phyloP scores from a whole-genome alignment of 169 alveolate genomes.

The Toxoplasma gondii region DNA sequence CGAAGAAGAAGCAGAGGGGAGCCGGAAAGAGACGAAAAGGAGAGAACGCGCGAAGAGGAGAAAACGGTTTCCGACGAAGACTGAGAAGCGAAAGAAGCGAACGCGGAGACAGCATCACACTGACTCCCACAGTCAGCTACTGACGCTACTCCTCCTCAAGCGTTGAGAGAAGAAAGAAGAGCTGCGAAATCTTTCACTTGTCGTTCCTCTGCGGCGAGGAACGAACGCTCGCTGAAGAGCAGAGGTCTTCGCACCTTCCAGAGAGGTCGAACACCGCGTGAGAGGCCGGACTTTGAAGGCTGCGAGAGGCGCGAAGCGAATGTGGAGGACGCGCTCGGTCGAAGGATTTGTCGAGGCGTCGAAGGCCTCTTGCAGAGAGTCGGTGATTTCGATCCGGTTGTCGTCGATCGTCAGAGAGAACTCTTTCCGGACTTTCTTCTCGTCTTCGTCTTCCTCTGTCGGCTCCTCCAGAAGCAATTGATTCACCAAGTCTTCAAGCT shows the following conservation, averaged over 20 bases:
- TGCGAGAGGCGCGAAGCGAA: conserved; percentile 73
- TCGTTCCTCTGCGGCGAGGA: no score
- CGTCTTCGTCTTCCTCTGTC: conserved; percentile 36
- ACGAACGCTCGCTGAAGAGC: no score
- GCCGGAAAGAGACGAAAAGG: no score
- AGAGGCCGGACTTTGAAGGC: conserved; percentile 88
- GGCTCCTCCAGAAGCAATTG: conserved; percentile 23
- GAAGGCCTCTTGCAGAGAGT: conserved; percentile 9
- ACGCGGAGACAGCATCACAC: no score
- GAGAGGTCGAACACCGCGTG: conserved; percentile 90
- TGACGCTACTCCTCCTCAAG: no score
- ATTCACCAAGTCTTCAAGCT: conserved; percentile 32
- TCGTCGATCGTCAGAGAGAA: conserved; percentile 21
- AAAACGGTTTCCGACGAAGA: neutral
- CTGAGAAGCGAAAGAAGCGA: no score
- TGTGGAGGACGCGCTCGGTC: conserved; percentile 55
- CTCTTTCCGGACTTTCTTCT: neutral
- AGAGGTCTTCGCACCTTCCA: conserved; percentile 77
- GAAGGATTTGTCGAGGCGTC: neutral
- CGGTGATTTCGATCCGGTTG: conserved; percentile 15
- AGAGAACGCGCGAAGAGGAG: no score
- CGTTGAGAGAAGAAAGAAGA: no score
- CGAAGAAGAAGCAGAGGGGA: no score
- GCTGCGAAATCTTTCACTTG: no score
- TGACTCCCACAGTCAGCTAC: no score